Base-by-base conservation (phyloP, 345 rosid genomes). In the Pelargonium nanum region DNA sequence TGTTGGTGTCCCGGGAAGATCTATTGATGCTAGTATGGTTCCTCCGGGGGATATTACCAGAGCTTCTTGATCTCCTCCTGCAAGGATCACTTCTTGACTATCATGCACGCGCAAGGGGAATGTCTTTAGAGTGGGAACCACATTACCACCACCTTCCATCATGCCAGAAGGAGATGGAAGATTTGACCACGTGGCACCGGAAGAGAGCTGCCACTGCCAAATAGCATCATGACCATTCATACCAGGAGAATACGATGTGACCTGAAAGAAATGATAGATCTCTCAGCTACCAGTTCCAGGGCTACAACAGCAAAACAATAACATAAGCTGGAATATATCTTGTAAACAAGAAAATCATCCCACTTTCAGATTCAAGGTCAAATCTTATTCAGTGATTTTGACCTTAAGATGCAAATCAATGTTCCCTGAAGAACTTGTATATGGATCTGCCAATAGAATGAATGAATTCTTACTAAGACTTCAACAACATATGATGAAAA, bases 151-250 rank as follows among this genome's bases (percentile, higher is more conserved):
- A 15, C 81, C 79, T 66, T 90, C 99, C 71, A 77, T 78, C 88
- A 88, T 78, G 62, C 97, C 96, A 0, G 97, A 79, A 26, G 95
- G 93, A 22, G 97, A 86, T 10, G 96, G 97, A 51, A 88, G 88
- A 69, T 94, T 94, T 20, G 93, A 81, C 97, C 99, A 94, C 23
- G 97, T 90, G 13, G 96, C 99, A 55, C 79, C 96, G 0, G 97
- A 87, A 71, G 77, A 72, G 40, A 81, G 77, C 78, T 85, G 89
- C 96, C 91, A 85, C 59, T 80, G 92, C 86, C 92, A 80, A 60
- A 78, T 30, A 13, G 87, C 85, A 28, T 83, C 93, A 45, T 85
- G 97, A 8, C 96, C 95, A 15, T 85, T 95, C 59, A 77, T 70
- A 60, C 85, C 88, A 59, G 99, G 95, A 65, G 87, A 68, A 75